Conservation (phyloP, 306 rosid species). For the Astragalus membranaceus region DNA sequence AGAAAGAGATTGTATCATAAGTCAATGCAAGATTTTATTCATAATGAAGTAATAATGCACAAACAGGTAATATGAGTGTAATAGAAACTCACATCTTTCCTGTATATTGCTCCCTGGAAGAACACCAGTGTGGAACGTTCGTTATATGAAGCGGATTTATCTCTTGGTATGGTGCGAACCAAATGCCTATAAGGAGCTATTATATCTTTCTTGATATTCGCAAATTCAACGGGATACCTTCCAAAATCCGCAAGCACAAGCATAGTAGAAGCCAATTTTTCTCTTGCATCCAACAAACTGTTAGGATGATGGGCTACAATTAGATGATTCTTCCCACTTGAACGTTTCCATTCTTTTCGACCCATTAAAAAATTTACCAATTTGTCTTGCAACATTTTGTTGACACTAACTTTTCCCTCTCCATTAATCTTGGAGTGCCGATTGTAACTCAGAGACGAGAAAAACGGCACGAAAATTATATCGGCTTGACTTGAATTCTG, state of each 20-base stretch:
- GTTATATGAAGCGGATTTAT: constrained; percentile 54
- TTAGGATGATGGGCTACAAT: constrained; percentile 93
- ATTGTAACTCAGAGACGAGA: constrained; percentile 85
- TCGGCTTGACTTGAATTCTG: constrained; percentile 76
- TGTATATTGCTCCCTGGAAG: constrained; percentile 88
- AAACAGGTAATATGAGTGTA: constrained; percentile 11
- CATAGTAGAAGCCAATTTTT: constrained; percentile 69
- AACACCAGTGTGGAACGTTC: constrained; percentile 66
- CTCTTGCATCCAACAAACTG: constrained; percentile 78
- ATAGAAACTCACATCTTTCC: constrained; percentile 84
- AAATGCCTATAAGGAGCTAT: constrained; percentile 88
- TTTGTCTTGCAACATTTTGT: constrained; percentile 63
- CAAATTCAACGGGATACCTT: constrained; percentile 74
- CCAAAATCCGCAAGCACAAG: constrained; percentile 96
- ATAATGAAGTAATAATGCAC: not conserved
- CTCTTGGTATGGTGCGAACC: constrained; percentile 45
- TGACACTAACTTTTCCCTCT: constrained; percentile 52
- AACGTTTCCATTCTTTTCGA: constrained; percentile 59
- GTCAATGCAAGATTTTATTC: not conserved
- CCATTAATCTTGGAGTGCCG: constrained; percentile 63
- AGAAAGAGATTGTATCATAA: not conserved
- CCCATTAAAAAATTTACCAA: constrained; percentile 55
- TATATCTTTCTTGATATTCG: constrained; percentile 77
- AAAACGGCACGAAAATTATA: constrained; percentile 85
- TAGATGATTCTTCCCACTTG: constrained; percentile 74